A percentile compares a stretch with the other conserved stretches of the same genome.
Evolutionary conservation across 768 basidiomycete species (phyloP).

Genomic region (Lactifluus piperatus): DNA sequence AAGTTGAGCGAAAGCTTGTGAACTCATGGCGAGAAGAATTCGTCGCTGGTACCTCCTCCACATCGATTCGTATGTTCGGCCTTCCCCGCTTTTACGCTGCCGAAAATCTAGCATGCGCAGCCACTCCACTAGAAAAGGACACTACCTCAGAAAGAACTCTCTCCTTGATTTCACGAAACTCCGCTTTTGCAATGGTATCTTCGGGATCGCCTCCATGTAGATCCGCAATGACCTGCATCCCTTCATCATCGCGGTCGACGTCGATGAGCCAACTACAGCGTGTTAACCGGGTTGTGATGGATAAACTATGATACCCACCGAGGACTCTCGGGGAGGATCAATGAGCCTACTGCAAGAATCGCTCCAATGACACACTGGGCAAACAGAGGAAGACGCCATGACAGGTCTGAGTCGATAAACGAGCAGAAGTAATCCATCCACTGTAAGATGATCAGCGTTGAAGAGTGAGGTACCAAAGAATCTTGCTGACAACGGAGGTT

Average conservation of each 20-base stretch:
- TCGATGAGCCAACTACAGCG: slow-evolving; percentile 77
- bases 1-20: slow-evolving; percentile 91
- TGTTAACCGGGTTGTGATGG: neutral
- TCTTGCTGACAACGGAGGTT: slow-evolving; percentile 64
- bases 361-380: slow-evolving; percentile 82
- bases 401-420: slow-evolving; percentile 71
- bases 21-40: slow-evolving; percentile 89
- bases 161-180: slow-evolving; percentile 86
- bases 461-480: neutral
- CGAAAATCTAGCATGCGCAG: neutral
- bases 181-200: slow-evolving; percentile 60
- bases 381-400: slow-evolving; percentile 89
- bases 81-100: slow-evolving; percentile 70
- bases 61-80: slow-evolving; percentile 68
- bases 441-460: slow-evolving; percentile 29
- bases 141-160: slow-evolving; percentile 61
- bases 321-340: slow-evolving; percentile 87
- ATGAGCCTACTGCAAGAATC: slow-evolving; percentile 69
- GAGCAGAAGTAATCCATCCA: slow-evolving; percentile 96
- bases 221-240: slow-evolving; percentile 80
- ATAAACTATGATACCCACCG: slow-evolving; percentile 36
- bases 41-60: slow-evolving; percentile 83
- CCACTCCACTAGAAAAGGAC: neutral
- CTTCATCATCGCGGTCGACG: slow-evolving; percentile 72
- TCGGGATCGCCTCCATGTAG: slow-evolving; percentile 76